These are phyloP conservation scores for Nephelium lappaceum DNA, from an alignment of 345 rosid species.

Conservation along the genomic window DNA sequence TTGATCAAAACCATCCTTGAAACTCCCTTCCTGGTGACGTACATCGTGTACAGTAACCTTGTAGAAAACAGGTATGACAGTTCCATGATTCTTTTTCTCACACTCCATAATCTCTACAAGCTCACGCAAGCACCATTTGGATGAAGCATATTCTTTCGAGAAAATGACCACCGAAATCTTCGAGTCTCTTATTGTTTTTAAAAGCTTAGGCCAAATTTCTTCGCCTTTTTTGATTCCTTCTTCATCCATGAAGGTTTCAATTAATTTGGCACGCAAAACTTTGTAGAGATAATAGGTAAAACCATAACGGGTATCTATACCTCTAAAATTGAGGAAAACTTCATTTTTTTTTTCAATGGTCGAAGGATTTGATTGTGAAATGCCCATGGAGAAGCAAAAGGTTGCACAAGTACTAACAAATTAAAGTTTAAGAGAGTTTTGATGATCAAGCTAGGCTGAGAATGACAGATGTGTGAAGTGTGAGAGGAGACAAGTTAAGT, in stretches of 20 bases:
- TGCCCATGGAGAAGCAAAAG: too few relatives aligned
- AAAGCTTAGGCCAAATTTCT: background rate
- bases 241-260: background rate
- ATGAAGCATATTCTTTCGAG: background rate
- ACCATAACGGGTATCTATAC: background rate
- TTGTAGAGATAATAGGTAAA: background rate
- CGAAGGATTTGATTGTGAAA: too few relatives aligned
- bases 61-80: background rate
- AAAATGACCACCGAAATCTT: background rate
- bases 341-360: background rate
- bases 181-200: background rate
- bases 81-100: background rate
- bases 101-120: background rate
- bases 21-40: too few relatives aligned
- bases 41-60: background rate
- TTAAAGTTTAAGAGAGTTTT: too few relatives aligned
- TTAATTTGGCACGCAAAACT: background rate
- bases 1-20: too few relatives aligned
- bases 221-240: background rate
- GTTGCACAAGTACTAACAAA: too few relatives aligned
- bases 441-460: too few relatives aligned
- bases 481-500: too few relatives aligned
- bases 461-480: too few relatives aligned
- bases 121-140: background rate
- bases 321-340: background rate